A percentile compares a stretch with the other conserved stretches of the same genome.
These are phyloP conservation scores for Osmozyma mogii DNA, from an alignment of 805 yeast genomes.

Conservation along the genomic window DNA sequence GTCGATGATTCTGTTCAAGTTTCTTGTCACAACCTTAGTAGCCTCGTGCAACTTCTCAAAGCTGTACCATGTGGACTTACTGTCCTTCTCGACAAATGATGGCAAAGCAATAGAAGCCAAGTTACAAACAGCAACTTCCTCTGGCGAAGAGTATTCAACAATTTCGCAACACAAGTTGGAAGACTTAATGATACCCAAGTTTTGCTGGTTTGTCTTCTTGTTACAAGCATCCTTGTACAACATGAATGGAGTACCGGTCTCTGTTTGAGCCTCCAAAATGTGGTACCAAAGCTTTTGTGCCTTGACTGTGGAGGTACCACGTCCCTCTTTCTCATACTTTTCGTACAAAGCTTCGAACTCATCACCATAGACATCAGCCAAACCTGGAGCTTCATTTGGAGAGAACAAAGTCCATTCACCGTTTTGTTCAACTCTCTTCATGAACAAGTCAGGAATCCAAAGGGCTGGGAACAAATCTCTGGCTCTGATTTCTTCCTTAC, in stretches of 20 bases:
- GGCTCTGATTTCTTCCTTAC: constrained; percentile 89
- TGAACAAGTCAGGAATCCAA: constrained; percentile 93
- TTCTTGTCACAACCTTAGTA: constrained; percentile 46
- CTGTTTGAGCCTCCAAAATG: constrained; percentile 55
- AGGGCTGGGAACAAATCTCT: constrained; percentile 88
- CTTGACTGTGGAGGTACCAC: constrained; percentile 42
- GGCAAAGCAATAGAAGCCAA: constrained; percentile 55
- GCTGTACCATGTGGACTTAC: constrained; percentile 38
- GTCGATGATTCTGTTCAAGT: constrained; percentile 51
- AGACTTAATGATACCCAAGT: constrained; percentile 51
- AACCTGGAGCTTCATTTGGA: constrained; percentile 82
- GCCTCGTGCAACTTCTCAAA: constrained; percentile 49
- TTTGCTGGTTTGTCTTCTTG: constrained; percentile 50
- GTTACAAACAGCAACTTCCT: constrained; percentile 56
- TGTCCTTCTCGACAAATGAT: constrained; percentile 42
- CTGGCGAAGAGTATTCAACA: constrained; percentile 52
- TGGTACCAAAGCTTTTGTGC: constrained; percentile 59
- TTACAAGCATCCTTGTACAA: constrained; percentile 58
- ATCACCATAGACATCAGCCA: constrained; percentile 75
- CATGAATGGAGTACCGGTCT: constrained; percentile 61
- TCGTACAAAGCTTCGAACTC: constrained; percentile 69
- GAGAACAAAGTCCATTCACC: constrained; percentile 86
- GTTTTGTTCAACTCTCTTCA: constrained; percentile 77
- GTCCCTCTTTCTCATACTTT: constrained; percentile 44
- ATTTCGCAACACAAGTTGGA: constrained; percentile 59